Evolutionary conservation across 345 rosid species (phyloP).

Genomic region (Hypericum perforatum): DNA sequence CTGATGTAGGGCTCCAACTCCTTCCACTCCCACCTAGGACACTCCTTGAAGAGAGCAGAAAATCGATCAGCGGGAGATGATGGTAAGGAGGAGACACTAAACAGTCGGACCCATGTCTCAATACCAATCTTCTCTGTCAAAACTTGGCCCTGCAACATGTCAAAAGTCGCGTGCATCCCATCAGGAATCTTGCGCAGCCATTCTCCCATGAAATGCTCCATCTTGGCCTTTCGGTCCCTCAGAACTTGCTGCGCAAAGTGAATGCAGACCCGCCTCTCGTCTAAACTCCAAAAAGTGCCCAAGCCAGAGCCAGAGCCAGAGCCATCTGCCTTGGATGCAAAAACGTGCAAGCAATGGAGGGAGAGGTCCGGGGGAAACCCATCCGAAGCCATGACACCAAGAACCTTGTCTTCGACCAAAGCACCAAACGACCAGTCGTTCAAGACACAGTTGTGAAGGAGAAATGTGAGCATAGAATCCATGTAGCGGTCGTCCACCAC

Average conservation of each 20-base stretch:
- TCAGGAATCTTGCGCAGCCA: slow-evolving; percentile 59
- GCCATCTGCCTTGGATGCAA: slow-evolving; percentile 37
- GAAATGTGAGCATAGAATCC: slow-evolving; percentile 53
- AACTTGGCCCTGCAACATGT: slow-evolving; percentile 86
- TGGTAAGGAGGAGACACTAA: slow-evolving; percentile 61
- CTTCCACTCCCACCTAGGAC: slow-evolving; percentile 82
- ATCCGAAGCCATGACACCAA: slow-evolving; percentile 45
- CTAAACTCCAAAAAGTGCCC: slow-evolving; percentile 43
- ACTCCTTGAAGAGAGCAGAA: slow-evolving; percentile 49
- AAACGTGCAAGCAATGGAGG: slow-evolving; percentile 49
- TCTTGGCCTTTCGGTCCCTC: slow-evolving; percentile 49
- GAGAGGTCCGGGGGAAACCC: slow-evolving; percentile 52
- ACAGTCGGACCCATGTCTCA: slow-evolving; percentile 59
- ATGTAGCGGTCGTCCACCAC: slow-evolving; percentile 55
- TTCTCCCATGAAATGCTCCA: slow-evolving; percentile 56
- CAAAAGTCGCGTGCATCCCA: slow-evolving; percentile 51
- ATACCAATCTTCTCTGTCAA: slow-evolving; percentile 73
- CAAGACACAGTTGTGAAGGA: slow-evolving; percentile 52
- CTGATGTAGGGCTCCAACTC: slow-evolving; percentile 83
- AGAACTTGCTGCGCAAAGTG: slow-evolving; percentile 65
- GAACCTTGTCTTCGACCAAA: slow-evolving; percentile 53
- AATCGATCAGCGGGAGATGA: slow-evolving; percentile 69
- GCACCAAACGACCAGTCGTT: slow-evolving; percentile 61
- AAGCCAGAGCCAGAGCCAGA: slow-evolving; percentile 11
- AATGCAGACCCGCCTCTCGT: slow-evolving; percentile 56